phyloP scores from a whole-genome alignment of 306 rosid species.

The Rosa lucieae region DNA sequence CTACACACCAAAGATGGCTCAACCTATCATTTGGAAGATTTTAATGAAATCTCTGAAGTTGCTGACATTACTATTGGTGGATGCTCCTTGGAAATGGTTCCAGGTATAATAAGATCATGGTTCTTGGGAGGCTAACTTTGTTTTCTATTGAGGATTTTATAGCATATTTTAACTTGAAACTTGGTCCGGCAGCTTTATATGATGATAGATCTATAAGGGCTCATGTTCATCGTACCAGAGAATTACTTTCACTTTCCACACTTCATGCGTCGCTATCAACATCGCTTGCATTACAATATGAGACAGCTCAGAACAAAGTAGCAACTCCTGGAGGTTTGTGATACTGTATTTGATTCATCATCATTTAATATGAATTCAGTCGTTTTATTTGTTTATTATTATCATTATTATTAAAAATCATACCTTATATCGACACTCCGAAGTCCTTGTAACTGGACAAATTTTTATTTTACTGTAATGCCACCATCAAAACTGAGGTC shows the following conservation, averaged over 20 bases:
- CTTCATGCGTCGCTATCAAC: constrained; percentile 93
- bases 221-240: constrained; percentile 92
- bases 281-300: constrained; percentile 93
- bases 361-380: neutral
- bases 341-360: constrained; percentile 10
- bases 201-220: constrained; percentile 99
- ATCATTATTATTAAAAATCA: neutral
- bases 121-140: neutral
- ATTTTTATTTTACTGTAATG: constrained; percentile 32
- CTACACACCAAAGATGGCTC: constrained; percentile 87
- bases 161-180: constrained; percentile 37
- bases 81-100: constrained; percentile 97
- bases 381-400: neutral
- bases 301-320: constrained; percentile 61
- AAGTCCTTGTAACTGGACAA: constrained; percentile 18
- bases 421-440: constrained; percentile 11
- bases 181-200: constrained; percentile 73
- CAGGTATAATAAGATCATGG: constrained; percentile 47
- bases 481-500: constrained; percentile 57
- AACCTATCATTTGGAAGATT: constrained; percentile 81
- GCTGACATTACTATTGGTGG: constrained; percentile 97
- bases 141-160: constrained; percentile 3
- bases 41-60: constrained; percentile 94
- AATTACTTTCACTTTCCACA: constrained; percentile 84
- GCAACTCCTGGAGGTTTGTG: constrained; percentile 70